Conservation (phyloP, 108 stramenopile species). For the Stephanodiscus triporus region DNA sequence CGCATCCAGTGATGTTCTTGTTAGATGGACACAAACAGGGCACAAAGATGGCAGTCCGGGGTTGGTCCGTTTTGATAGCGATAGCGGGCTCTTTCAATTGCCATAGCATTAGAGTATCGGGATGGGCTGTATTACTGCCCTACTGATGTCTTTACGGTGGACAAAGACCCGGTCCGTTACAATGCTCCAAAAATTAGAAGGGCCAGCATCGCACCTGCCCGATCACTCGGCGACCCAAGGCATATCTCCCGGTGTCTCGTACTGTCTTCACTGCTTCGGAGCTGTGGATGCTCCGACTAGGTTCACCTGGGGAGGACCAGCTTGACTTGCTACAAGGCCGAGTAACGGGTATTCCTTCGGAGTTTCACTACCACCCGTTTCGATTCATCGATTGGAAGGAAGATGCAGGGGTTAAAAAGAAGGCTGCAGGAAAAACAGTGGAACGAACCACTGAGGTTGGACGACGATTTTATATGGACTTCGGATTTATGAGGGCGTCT, state of each 20-base stretch:
- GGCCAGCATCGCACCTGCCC: no score
- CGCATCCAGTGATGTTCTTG: background rate
- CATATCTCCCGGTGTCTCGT: no score
- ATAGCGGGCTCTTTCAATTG: background rate
- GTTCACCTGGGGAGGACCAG: no score
- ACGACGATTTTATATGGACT: conserved; percentile 7
- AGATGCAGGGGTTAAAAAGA: background rate
- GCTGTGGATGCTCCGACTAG: no score
- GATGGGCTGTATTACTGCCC: background rate
- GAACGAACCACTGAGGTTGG: background rate
- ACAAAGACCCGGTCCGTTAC: no score
- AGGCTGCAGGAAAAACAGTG: background rate
- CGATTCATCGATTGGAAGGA: background rate
- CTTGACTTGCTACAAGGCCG: no score
- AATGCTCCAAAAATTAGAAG: no score
- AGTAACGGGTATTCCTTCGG: no score
- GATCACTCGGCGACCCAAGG: no score
- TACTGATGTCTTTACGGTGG: no score
- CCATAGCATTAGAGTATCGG: background rate
- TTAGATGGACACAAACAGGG: conserved; percentile 2
- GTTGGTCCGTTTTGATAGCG: background rate
- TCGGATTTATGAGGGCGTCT: conserved; percentile 1
- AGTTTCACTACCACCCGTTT: no score
- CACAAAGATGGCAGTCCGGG: background rate
- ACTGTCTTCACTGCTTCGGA: no score